Conservation (phyloP, 139 green algal species). For the Chlorella sp. region DNA sequence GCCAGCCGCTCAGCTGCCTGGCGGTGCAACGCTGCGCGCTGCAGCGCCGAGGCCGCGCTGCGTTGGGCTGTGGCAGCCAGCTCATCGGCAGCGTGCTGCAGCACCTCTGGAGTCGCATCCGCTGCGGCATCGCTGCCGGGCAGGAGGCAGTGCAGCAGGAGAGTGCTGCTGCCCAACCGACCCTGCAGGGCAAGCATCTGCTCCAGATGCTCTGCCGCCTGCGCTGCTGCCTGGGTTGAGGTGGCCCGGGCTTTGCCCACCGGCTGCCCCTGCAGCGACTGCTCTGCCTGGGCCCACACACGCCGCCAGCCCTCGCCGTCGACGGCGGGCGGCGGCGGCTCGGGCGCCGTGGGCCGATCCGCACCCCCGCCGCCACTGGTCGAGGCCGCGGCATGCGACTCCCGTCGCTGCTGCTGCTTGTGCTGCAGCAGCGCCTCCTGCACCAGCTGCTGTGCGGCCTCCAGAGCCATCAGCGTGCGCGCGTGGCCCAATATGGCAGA, state of each 20-base stretch:
- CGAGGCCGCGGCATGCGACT: constrained; percentile 11
- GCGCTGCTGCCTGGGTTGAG: neutral
- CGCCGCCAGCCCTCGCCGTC: neutral
- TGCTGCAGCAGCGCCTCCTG: constrained; percentile 9
- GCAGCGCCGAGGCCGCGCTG: neutral
- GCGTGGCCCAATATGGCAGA: neutral
- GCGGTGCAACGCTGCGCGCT: constrained; percentile 2
- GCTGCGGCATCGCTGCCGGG: neutral
- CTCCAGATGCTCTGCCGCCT: neutral
- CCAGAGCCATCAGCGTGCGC: neutral
- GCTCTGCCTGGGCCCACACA: neutral
- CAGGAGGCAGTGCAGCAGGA: neutral
- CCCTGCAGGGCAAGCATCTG: constrained; percentile 6
- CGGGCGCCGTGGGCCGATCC: neutral
- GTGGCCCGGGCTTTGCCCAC: neutral
- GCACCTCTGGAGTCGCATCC: neutral
- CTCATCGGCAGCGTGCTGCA: neutral
- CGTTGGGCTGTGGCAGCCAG: neutral
- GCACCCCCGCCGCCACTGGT: constrained; percentile 7
- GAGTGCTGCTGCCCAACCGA: neutral
- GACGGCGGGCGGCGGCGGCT: neutral
- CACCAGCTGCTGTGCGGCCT: neutral
- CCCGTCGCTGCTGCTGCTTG: constrained; percentile 29
- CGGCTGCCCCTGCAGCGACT: neutral
- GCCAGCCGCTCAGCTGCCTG: constrained; percentile 11